Conservation (phyloP, 2,329 filamentous ascomycete species). For the Simplicillium sp. region DNA sequence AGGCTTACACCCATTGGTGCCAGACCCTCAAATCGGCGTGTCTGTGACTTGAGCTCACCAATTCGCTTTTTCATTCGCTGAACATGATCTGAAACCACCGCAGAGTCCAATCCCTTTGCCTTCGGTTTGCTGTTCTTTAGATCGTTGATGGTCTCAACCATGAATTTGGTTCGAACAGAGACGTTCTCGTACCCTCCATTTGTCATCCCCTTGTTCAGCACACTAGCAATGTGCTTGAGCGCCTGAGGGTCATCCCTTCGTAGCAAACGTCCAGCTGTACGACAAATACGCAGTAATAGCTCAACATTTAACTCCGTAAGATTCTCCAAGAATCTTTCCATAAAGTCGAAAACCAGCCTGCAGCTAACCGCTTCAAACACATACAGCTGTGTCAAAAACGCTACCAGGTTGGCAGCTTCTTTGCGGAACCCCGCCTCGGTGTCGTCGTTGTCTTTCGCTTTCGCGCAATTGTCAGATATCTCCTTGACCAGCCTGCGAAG, state of each 20-base stretch:
- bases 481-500: constrained; percentile 68
- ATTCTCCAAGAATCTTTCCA: constrained; percentile 64
- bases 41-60: constrained; percentile 58
- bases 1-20: constrained; percentile 78
- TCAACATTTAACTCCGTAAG: constrained; percentile 85
- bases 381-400: constrained; percentile 78
- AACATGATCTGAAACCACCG: constrained; percentile 70
- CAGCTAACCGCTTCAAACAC: constrained; percentile 82
- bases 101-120: constrained; percentile 59
- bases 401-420: constrained; percentile 61
- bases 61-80: constrained; percentile 83
- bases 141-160: constrained; percentile 93
- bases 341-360: constrained; percentile 82
- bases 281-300: constrained; percentile 74
- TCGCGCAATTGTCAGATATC: constrained; percentile 58
- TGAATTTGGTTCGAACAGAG: constrained; percentile 86
- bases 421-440: constrained; percentile 28
- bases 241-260: constrained; percentile 82
- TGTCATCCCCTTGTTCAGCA: constrained; percentile 64
- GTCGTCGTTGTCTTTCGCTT: constrained; percentile 24
- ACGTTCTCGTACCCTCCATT: constrained; percentile 60
- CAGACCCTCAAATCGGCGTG: constrained; percentile 55
- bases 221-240: constrained; percentile 77
- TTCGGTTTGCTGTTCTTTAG: constrained; percentile 92
- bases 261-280: constrained; percentile 71